Evolutionary conservation across 495 filamentous ascomycete species (phyloP).

Genomic region (Penicillium samsonianum): DNA sequence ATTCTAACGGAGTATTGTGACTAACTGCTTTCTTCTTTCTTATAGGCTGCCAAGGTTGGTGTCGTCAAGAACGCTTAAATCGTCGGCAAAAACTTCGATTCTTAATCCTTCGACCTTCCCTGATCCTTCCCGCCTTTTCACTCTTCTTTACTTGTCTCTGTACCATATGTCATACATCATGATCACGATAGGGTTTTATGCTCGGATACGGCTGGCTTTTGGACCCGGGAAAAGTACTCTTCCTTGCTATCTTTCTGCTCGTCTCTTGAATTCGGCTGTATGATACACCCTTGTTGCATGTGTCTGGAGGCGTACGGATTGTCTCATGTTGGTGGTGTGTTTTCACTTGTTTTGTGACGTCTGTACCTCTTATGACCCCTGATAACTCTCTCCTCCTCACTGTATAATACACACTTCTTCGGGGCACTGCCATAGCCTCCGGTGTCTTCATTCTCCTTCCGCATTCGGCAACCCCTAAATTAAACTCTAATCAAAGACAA

Average conservation of each 20-base stretch:
- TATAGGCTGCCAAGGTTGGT: constrained; percentile 85
- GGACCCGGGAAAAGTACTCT: constrained; percentile 25
- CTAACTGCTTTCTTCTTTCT: constrained; percentile 13
- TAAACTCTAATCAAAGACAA: neutral
- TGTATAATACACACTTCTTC: constrained; percentile 37
- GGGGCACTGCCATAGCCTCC: constrained; percentile 13
- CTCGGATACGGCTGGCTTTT: constrained; percentile 30
- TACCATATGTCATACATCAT: constrained; percentile 49
- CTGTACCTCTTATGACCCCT: constrained; percentile 19
- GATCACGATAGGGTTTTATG: constrained; percentile 34
- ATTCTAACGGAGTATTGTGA: constrained; percentile 13
- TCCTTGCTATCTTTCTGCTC: constrained; percentile 29
- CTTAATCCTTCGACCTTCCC: constrained; percentile 5
- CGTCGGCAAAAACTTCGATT: constrained; percentile 12
- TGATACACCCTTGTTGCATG: constrained; percentile 44
- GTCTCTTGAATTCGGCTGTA: constrained; percentile 41
- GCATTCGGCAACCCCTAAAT: neutral
- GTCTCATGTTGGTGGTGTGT: constrained; percentile 31
- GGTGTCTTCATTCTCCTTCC: constrained; percentile 9
- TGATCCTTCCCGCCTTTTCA: constrained; percentile 4
- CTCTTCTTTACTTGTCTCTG: constrained; percentile 33
- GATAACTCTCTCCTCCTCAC: constrained; percentile 40
- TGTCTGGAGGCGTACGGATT: constrained; percentile 41
- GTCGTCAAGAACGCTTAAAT: constrained; percentile 72
- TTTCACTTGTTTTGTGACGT: constrained; percentile 27